phyloP scores from a whole-genome alignment of 2,329 filamentous ascomycete species.

The Penicillium griseofulvum region DNA sequence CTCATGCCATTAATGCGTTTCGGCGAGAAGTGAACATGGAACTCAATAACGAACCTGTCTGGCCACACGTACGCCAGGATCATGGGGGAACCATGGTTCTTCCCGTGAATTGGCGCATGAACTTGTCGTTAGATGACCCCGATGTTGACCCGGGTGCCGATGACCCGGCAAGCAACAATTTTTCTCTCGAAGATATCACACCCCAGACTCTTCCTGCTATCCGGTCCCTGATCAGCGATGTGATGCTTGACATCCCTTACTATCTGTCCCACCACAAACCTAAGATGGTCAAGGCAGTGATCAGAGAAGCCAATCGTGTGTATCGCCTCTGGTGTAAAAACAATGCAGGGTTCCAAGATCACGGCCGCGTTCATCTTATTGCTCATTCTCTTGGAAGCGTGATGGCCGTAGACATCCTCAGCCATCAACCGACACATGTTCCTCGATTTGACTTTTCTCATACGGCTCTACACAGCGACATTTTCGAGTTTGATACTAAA shows the following conservation, averaged over 20 bases:
- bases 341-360: conserved; percentile 78
- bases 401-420: conserved; percentile 90
- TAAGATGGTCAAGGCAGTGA: conserved; percentile 88
- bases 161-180: conserved; percentile 60
- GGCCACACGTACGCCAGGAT: conserved; percentile 68
- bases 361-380: conserved; percentile 84
- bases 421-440: conserved; percentile 75
- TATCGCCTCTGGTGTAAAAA: conserved; percentile 93
- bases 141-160: conserved; percentile 54
- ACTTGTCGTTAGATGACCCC: conserved; percentile 80
- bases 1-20: conserved; percentile 89
- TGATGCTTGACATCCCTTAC: conserved; percentile 98
- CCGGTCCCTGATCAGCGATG: conserved; percentile 90
- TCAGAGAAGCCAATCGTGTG: conserved; percentile 90
- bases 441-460: conserved; percentile 48
- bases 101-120: conserved; percentile 91
- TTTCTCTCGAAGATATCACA: conserved; percentile 82
- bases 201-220: conserved; percentile 86
- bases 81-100: conserved; percentile 91
- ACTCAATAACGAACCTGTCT: conserved; percentile 70
- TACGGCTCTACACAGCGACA: conserved; percentile 47
- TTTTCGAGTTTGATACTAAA: conserved; percentile 88
- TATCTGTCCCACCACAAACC: conserved; percentile 95
- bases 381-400: conserved; percentile 92
- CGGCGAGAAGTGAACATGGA: conserved; percentile 83